phyloP scores from a whole-genome alignment of 768 basidiomycete genomes.

The Suillus tomentosus region DNA sequence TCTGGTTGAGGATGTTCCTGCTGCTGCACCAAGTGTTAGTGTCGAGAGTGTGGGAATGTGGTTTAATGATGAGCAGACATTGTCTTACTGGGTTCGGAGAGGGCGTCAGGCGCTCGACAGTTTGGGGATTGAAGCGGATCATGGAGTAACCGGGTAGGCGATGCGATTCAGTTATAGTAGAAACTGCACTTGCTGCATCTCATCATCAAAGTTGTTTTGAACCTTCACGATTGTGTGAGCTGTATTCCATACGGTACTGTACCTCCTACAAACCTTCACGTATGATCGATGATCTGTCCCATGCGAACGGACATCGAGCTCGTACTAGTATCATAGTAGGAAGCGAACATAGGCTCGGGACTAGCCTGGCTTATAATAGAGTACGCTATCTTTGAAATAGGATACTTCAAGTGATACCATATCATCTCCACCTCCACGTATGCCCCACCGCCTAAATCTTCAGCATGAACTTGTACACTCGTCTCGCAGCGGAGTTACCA shows the following conservation, averaged over 20 bases:
- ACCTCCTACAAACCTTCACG: background rate
- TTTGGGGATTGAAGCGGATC: slow-evolving; percentile 47
- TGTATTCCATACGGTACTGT: no score
- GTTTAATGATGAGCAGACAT: slow-evolving; percentile 49
- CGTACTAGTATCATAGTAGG: no score
- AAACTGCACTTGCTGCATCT: background rate
- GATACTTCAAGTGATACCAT: no score
- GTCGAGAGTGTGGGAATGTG: slow-evolving; percentile 38
- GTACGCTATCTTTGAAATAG: no score
- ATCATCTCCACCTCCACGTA: no score
- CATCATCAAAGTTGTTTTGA: background rate
- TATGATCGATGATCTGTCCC: background rate
- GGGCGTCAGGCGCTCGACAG: slow-evolving; percentile 52
- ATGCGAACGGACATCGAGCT: background rate
- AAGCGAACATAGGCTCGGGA: no score
- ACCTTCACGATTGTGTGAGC: background rate
- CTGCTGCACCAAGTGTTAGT: slow-evolving; percentile 11
- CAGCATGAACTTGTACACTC: no score
- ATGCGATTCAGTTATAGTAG: background rate
- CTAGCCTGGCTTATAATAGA: no score
- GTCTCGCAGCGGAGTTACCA: no score
- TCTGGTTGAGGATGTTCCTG: background rate
- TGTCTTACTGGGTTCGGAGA: slow-evolving; percentile 52
- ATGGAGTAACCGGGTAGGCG: slow-evolving; percentile 41
- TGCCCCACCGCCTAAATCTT: no score